Evolutionary conservation across 2,329 filamentous ascomycete species (phyloP).

Genomic region (Teratosphaeria pseudoeucalypti): DNA sequence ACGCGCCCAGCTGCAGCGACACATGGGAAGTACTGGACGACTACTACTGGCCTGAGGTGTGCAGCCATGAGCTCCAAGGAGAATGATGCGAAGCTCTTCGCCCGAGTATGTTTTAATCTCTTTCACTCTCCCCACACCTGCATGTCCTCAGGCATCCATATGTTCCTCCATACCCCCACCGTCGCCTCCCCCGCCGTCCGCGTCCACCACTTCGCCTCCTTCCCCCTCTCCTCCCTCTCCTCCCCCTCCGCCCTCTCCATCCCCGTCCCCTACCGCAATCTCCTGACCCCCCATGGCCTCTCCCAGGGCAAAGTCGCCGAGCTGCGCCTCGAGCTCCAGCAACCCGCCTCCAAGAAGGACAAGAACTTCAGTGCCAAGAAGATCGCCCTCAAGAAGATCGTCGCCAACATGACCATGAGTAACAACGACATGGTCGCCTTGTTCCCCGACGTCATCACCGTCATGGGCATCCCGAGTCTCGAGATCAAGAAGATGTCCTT

Average conservation of each 20-base stretch:
- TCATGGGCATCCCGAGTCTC: constrained; percentile 87
- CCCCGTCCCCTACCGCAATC: constrained; percentile 3
- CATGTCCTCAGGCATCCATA: constrained; percentile 5
- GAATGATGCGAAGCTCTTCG: constrained; percentile 93
- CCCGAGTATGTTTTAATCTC: constrained; percentile 58
- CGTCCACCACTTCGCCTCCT: constrained; percentile 13
- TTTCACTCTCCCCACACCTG: background rate
- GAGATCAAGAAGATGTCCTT: constrained; percentile 99
- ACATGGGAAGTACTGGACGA: background rate
- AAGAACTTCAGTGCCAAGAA: constrained; percentile 94
- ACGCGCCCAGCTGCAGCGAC: background rate
- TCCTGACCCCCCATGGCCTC: constrained; percentile 6
- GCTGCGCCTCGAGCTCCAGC: constrained; percentile 72
- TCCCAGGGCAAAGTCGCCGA: constrained; percentile 96
- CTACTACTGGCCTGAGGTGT: background rate
- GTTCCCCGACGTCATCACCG: constrained; percentile 88
- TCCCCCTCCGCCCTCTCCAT: background rate
- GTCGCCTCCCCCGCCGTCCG: background rate
- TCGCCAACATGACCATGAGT: constrained; percentile 99
- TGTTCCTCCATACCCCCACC: constrained; percentile 26
- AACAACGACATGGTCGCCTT: constrained; percentile 99
- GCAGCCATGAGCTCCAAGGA: constrained; percentile 59
- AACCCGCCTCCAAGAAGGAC: constrained; percentile 76
- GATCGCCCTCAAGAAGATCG: constrained; percentile 97
- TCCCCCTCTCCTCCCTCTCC: background rate